Base-by-base conservation (phyloP, 495 filamentous ascomycete species). In the Penicillium antarcticum region DNA sequence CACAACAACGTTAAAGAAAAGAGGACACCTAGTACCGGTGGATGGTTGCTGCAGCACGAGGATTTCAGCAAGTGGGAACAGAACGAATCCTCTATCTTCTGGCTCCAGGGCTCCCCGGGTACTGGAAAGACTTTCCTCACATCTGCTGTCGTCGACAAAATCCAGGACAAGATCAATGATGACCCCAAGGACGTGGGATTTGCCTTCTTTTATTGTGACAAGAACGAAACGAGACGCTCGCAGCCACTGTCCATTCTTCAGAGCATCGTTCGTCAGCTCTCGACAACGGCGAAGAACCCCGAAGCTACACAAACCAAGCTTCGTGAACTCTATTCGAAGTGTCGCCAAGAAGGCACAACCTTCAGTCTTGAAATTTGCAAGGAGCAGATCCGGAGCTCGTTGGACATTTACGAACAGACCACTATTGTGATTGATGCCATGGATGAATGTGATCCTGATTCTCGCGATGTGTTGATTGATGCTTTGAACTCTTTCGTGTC, bases 401-500 rank as follows among this genome's bases (percentile, higher is more conserved):
- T 59, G 5, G 45, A 57, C 14, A 32, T 50, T 24, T 58, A 59
- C 29, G 12, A 34, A 0, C 35, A 36, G 10, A 57, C 68, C 1
- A 74, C 60, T 0, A 66, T 78, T 7, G 52, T 79, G 3, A 68
- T 78, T 10, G 75, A 79, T 57, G 76, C 72, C 14, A 44, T 79
- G 7, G 74, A 79, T 49, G 76, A 81, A 48, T 73, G 68, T 37
- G 56, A 77, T 34, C 45, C 58, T 1, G 44, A 50, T 13, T 52
- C 49, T 3, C 60, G 72, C 16, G 48, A 56, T 7, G 37, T 62
- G 2, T 36, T 79, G 12, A 58, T 76, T 8, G 46, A 67, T n/a
- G 61, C 56, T 1, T 45, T 76, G 4, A 41, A 67, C 4, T 48
- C 24, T 2, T 48, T 75, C 19, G 9, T 65, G 8, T 42, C 39